phyloP scores from a whole-genome alignment of 2,329 filamentous ascomycete species.

The Ophiostoma tasmaniense region DNA sequence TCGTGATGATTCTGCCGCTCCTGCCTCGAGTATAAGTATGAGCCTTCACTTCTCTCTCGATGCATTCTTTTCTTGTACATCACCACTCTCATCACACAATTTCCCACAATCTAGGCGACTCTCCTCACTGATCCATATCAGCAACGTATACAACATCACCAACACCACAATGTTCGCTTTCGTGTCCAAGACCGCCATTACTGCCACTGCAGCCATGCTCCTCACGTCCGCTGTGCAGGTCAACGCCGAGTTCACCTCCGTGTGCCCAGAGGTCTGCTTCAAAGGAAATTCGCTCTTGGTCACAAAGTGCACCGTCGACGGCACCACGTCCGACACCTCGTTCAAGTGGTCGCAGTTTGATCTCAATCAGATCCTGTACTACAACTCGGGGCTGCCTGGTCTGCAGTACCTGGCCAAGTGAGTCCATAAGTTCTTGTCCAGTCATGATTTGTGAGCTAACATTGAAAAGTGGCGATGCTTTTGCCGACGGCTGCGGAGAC shows the following conservation, averaged over 20 bases:
- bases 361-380: conserved; percentile 4
- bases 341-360: conserved; percentile 12
- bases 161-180: not conserved
- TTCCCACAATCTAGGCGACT: no score
- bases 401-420: conserved; percentile 3
- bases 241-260: not conserved
- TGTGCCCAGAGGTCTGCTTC: conserved; percentile 6
- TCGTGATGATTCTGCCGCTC: not conserved
- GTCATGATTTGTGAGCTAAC: not conserved
- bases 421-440: not conserved
- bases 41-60: not conserved
- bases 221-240: not conserved
- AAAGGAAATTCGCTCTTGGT: not conserved
- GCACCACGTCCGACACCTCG: not conserved
- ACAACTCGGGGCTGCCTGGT: not conserved
- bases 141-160: no score
- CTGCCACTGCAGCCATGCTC: not conserved
- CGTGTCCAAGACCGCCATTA: not conserved
- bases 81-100: not conserved
- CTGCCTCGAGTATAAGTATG: not conserved
- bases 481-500: not conserved
- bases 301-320: conserved; percentile 1
- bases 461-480: conserved; percentile 7
- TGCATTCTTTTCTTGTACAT: not conserved
- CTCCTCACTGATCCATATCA: no score